phyloP scores from a whole-genome alignment of 768 basidiomycete genomes.

The Lactifluus echinatus region DNA sequence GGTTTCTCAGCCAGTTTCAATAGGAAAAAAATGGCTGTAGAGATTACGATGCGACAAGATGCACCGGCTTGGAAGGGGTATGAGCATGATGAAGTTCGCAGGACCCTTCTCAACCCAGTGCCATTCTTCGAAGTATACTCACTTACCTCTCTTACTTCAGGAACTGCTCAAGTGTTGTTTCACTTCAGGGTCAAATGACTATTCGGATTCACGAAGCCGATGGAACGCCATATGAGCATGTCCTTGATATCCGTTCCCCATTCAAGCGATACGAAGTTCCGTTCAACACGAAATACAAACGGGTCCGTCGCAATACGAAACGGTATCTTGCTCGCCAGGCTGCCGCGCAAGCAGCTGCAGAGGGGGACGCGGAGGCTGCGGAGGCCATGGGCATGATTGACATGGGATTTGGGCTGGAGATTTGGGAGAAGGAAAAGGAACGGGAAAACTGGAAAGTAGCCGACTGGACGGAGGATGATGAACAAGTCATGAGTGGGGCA shows the following conservation, averaged over 20 bases:
- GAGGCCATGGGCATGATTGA: conserved; percentile 92
- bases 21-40: conserved; percentile 96
- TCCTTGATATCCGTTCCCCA: conserved; percentile 77
- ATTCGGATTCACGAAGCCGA: conserved; percentile 98
- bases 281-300: conserved; percentile 97
- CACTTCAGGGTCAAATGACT: conserved; percentile 83
- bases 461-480: conserved; percentile 97
- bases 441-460: conserved; percentile 93
- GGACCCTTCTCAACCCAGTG: conserved; percentile 68
- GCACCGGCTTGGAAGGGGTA: conserved; percentile 63
- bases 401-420: conserved; percentile 86
- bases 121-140: conserved; percentile 76
- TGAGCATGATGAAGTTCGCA: conserved; percentile 59
- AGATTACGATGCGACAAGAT: conserved; percentile 88
- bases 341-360: conserved; percentile 86
- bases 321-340: conserved; percentile 91
- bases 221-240: conserved; percentile 97
- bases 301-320: conserved; percentile 90
- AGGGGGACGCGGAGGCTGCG: conserved; percentile 85
- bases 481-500: conserved; percentile 85
- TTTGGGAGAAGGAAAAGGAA: conserved; percentile 94
- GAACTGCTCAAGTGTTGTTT: not conserved
- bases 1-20: conserved; percentile 88
- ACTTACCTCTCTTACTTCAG: not conserved
- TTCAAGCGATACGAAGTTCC: conserved; percentile 97